Conservation (phyloP, 73 alveolate genomes). For the Durusdinium trenchii region DNA sequence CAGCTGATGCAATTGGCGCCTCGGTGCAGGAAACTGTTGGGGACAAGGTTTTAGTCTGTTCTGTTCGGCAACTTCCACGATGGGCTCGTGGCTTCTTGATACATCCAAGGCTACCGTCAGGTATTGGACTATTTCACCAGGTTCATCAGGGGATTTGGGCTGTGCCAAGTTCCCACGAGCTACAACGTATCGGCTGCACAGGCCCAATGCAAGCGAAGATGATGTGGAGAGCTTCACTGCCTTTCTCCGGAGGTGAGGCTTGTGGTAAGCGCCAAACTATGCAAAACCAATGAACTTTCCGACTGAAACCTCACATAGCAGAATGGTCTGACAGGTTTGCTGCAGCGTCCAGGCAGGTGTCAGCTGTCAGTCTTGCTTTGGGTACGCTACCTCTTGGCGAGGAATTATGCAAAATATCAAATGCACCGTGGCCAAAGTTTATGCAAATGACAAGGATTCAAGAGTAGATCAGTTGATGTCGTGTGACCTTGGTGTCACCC, state of each 20-base stretch:
- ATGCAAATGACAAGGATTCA: neutral
- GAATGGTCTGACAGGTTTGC: conserved; percentile 15
- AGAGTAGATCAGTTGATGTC: no score
- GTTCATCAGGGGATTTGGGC: neutral
- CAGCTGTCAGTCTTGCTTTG: neutral
- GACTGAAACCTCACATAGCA: neutral
- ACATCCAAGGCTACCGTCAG: conserved; percentile 50
- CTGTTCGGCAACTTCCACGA: neutral
- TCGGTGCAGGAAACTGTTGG: neutral
- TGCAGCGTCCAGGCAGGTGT: conserved; percentile 55
- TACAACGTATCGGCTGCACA: neutral
- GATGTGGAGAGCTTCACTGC: conserved; percentile 25
- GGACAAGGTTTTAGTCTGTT: no score
- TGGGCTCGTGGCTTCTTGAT: neutral
- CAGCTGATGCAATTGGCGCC: conserved; percentile 84
- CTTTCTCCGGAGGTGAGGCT: conserved; percentile 26
- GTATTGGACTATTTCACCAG: conserved; percentile 79
- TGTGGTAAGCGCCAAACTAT: no score
- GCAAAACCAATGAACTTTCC: no score
- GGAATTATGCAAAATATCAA: conserved; percentile 89
- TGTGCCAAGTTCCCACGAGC: neutral
- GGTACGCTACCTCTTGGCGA: neutral
- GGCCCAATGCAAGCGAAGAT: conserved; percentile 44
- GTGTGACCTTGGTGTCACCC: neutral
- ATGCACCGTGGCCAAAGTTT: neutral